phyloP scores from a whole-genome alignment of 2,329 filamentous ascomycete species.

The Albophoma yamanashiensis region DNA sequence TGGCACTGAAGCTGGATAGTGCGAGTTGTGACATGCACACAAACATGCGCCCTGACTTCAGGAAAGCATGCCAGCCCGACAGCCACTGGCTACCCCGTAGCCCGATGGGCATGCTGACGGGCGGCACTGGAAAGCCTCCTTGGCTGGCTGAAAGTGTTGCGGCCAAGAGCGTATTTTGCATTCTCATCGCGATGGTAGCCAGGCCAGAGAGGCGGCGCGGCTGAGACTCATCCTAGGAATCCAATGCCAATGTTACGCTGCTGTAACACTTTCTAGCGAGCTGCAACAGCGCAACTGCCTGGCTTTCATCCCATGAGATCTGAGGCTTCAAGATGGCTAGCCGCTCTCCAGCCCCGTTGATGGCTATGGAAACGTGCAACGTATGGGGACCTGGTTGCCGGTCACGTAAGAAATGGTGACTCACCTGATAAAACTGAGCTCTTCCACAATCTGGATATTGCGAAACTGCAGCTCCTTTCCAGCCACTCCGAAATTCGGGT shows the following conservation, averaged over 20 bases:
- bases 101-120: background rate
- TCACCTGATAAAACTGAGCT: constrained; percentile 65
- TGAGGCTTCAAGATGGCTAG: too few species aligned
- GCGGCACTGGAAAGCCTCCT: background rate
- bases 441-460: constrained; percentile 49
- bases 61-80: background rate
- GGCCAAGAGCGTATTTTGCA: background rate
- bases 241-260: too few species aligned
- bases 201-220: background rate
- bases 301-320: too few species aligned
- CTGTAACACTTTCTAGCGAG: too few species aligned
- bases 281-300: too few species aligned
- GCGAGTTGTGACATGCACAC: background rate
- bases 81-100: background rate
- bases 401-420: constrained; percentile 14
- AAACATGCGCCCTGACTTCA: background rate
- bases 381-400: background rate
- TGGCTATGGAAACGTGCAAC: background rate
- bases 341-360: background rate
- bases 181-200: background rate
- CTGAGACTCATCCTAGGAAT: too few species aligned
- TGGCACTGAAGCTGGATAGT: background rate
- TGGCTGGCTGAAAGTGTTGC: background rate
- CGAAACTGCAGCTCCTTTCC: constrained; percentile 49
- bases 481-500: constrained; percentile 50